These are phyloP conservation scores for Asterochloris sp. DNA, from an alignment of 139 green algal genomes.

Conservation along the genomic window DNA sequence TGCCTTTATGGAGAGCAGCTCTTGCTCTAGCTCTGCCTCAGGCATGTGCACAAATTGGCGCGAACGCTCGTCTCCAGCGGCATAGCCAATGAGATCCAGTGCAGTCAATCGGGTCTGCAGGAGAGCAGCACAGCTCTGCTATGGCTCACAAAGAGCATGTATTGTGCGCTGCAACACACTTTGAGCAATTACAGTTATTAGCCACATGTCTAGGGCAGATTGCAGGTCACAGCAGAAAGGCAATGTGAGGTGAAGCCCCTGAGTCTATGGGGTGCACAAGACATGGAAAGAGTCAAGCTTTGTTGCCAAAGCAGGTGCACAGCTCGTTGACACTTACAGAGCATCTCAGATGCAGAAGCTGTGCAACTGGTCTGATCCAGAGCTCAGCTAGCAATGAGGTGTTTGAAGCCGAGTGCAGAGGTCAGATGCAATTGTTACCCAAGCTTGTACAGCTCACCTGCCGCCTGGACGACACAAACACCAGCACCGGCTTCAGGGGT, in stretches of 20 bases:
- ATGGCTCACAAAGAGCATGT: slow-evolving; percentile 22
- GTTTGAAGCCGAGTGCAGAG: too few species aligned
- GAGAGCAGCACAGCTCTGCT: slow-evolving; percentile 16
- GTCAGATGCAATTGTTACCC: too few species aligned
- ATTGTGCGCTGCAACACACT: not conserved
- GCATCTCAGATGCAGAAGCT: too few species aligned
- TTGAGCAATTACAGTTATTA: not conserved
- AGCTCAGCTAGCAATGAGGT: too few species aligned
- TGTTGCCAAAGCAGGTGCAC: too few species aligned
- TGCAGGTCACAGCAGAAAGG: not conserved
- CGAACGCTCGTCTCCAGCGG: slow-evolving; percentile 84
- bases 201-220: not conserved
- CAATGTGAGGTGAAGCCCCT: too few species aligned
- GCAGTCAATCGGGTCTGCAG: slow-evolving; percentile 93
- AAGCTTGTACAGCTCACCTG: not conserved
- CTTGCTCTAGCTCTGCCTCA: slow-evolving; percentile 45
- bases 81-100: slow-evolving; percentile 92
- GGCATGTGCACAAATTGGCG: slow-evolving; percentile 76
- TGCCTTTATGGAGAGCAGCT: slow-evolving; percentile 45
- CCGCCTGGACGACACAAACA: slow-evolving; percentile 51
- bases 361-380: too few species aligned
- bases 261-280: too few species aligned
- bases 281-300: too few species aligned
- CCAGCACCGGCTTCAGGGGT: slow-evolving; percentile 90
- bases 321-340: too few species aligned